These are phyloP conservation scores for Russula virescens DNA, from an alignment of 768 basidiomycete species.

Conservation along the genomic window DNA sequence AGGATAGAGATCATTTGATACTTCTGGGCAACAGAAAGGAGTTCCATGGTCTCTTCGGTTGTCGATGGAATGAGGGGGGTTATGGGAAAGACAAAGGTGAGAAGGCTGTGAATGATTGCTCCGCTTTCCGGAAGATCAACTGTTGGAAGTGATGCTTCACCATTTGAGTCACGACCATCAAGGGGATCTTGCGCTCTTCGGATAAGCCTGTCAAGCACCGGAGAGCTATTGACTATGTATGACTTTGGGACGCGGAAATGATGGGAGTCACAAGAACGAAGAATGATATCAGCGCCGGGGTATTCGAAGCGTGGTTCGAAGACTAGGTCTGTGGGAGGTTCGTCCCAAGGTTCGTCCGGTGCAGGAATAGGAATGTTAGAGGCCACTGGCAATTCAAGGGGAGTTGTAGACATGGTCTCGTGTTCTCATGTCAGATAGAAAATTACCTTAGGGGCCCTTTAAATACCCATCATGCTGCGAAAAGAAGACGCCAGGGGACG, in stretches of 20 bases:
- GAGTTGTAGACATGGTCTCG: too few species aligned
- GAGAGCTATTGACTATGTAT: neutral
- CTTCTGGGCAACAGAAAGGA: slow-evolving; percentile 1
- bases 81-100: slow-evolving; percentile 11
- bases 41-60: neutral
- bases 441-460: too few species aligned
- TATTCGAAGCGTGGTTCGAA: neutral
- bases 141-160: neutral
- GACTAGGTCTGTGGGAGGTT: neutral
- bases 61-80: neutral
- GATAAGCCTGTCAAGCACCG: neutral
- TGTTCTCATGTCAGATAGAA: too few species aligned
- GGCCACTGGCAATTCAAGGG: too few species aligned
- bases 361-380: too few species aligned
- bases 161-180: neutral
- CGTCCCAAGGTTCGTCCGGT: too few species aligned
- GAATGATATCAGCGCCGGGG: neutral
- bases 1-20: neutral
- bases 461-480: too few species aligned
- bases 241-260: neutral
- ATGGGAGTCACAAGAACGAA: neutral
- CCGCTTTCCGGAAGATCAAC: neutral
- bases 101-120: neutral
- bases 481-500: too few species aligned
- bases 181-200: neutral